These are phyloP conservation scores for Thuidium tamariscinum DNA, from an alignment of 225 moss, liverwort and hornwort genomes.

Conservation along the genomic window DNA sequence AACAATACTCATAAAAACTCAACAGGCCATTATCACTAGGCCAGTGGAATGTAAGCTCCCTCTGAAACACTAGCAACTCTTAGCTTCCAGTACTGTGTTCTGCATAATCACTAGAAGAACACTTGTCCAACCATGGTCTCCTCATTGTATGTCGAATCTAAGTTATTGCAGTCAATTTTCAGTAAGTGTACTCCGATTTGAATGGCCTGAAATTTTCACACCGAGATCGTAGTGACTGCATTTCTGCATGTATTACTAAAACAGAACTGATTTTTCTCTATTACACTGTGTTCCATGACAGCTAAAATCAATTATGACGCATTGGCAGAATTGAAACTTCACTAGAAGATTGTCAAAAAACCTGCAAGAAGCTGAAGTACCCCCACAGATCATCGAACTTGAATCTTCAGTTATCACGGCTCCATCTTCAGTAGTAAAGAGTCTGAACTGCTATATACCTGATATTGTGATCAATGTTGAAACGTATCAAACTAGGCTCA, in stretches of 20 bases:
- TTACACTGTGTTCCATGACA: not conserved
- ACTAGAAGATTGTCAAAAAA: not conserved
- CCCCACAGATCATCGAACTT: not conserved
- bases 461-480: not conserved
- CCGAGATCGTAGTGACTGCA: not conserved
- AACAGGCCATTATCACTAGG: not conserved
- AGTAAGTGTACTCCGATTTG: not conserved
- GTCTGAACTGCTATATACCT: not conserved
- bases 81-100: constrained; percentile 23
- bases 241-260: not conserved
- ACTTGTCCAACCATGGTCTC: not conserved
- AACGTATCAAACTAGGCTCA: not conserved
- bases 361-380: not conserved
- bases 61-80: not conserved
- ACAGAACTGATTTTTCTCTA: not conserved
- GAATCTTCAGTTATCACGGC: not conserved
- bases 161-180: not conserved
- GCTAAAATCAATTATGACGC: not conserved
- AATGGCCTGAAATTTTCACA: not conserved
- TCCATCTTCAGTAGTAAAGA: not conserved
- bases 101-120: constrained; percentile 8
- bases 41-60: not conserved
- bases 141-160: not conserved
- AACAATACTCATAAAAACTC: not conserved
- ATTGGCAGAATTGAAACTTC: not conserved